Evolutionary conservation across 1,139 yeast species (phyloP), one percentile per base, ranked within the genome.

Genomic region (Waltiozyma solani): DNA sequence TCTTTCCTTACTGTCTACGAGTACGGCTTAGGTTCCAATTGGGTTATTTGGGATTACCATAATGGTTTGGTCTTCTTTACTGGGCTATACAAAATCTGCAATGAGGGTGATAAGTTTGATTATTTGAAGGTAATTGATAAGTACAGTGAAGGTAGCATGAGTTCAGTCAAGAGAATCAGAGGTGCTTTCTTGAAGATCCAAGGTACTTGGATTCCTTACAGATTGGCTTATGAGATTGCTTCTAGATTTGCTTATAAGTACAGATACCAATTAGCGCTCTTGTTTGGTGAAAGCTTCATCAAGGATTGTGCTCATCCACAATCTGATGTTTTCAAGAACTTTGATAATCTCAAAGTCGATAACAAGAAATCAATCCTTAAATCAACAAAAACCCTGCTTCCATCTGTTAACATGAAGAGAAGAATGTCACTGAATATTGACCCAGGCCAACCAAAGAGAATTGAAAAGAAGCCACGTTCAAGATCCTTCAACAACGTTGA

Each of bases 101-200:
- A 80, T 13, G 33, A 31, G 17, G 75, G 78, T 53, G 59, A 74
- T 37, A 83, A 79, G 59, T 84, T 91, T 14, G 91, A 81, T 59
- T 82, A 84, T 37, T 85, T 79, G 40, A 79, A 78, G 57, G 63
- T 83, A 35, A 64, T 83, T 33, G 93, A 83, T 54, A 75, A 79
- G 39, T 77, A 73, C 57, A 50, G 40, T 40, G 52, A 54, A 15
- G 56, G 45, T 19, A 64, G 64, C 24, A 31, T 19, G 22, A 20
- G 17, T 13, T 19, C 22, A 5, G 74, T 86, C 40, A 75, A 77
- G 49, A 70, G 96, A 37, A 86, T 87, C 18, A 66, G 96, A 40
- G 97, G 97, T 34, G 97, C 96, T 3, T 85, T 79, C 52, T 69
- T 89, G 49, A 87, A 86, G 64, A 85, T 89, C 50, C 97, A 89